Evolutionary conservation across 1,284 basidiomycete genomes (phyloP), one percentile per base, ranked within the genome.

Genomic region (Trametes pubescens): DNA sequence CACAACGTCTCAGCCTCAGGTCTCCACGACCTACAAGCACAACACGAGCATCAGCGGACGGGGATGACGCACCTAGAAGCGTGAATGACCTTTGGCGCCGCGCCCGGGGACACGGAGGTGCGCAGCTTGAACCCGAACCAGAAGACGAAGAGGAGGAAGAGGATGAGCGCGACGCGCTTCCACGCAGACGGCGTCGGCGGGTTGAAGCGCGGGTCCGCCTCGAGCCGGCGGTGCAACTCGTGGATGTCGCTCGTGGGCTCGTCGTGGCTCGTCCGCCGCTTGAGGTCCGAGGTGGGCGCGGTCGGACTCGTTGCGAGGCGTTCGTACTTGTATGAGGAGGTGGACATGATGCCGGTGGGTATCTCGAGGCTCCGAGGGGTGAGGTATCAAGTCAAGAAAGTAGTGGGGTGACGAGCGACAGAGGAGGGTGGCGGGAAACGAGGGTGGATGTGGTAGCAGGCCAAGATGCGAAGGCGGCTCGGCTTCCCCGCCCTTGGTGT

Each of bases 121-220:
- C 80, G 74, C 65, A 84, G 60, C 22, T 68, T 67, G 53, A 82
- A 75, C 9, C 76, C 80, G 34, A 83, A 53, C 78, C 80, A 85
- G 69, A 86, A 77, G 55, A 85, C 66, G 47, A 78, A 65, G 9
- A 78, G 63, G 26, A 83, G 65, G 66, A 84, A 77, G 3, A 80
- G 22, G 51, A 86, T 60, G 34, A 86, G 76, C n/a, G 79, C 78
- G 21, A 78, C 69, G 37, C 85, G 82, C 69, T 83, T 84, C 75
- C 82, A 82, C 34, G 72, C 69, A 2, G 84, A 79, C 2, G 83
- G 81, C 14, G 79, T 69, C 2, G 83, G 80, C 18, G 76, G 77
- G 66, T 80, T 77, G 71, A 84, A 84, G 58, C 83, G 81, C 16
- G 80, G 76, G 71, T 81, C 80, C 34, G 65, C 66, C 18, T 53